These are phyloP conservation scores for Aquilaria agallochum DNA, from an alignment of 441 rosid species.

Conservation along the genomic window DNA sequence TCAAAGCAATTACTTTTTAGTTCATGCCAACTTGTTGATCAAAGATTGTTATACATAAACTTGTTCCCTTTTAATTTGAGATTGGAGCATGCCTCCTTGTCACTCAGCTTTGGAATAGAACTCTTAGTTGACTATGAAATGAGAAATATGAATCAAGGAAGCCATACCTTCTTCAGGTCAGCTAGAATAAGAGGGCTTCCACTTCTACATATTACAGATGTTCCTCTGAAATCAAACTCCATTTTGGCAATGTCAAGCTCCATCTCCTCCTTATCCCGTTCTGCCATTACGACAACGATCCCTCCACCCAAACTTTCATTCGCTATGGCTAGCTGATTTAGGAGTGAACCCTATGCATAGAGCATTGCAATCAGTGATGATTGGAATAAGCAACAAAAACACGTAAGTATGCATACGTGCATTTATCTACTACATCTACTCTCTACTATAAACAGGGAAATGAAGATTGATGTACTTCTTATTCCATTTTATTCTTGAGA, in stretches of 20 bases:
- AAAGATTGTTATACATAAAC: background rate
- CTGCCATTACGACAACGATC: conserved; percentile 73
- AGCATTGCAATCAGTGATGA: conserved; percentile 14
- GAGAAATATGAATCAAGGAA: background rate
- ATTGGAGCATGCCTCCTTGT: too few species aligned
- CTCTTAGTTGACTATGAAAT: conserved; percentile 5
- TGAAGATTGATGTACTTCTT: too few species aligned
- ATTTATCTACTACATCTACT: background rate
- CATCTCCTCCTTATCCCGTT: conserved; percentile 81
- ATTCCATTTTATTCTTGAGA: too few species aligned
- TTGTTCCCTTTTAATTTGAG: background rate
- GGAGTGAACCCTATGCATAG: conserved; percentile 51
- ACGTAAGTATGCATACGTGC: too few species aligned
- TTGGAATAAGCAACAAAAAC: conserved; percentile 4
- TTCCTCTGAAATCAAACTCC: conserved; percentile 75
- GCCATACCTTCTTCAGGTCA: conserved; percentile 58
- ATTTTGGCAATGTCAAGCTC: conserved; percentile 73
- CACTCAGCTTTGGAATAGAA: too few species aligned
- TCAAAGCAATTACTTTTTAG: too few species aligned
- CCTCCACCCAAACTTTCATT: conserved; percentile 80
- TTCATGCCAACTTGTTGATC: too few species aligned
- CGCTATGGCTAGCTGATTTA: conserved; percentile 65
- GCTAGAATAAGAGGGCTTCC: conserved; percentile 71
- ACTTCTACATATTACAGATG: conserved; percentile 70
- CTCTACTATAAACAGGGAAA: background rate